These are phyloP conservation scores for Dioscorea dumetorum DNA, from an alignment of 106 monocot species.

Conservation along the genomic window DNA sequence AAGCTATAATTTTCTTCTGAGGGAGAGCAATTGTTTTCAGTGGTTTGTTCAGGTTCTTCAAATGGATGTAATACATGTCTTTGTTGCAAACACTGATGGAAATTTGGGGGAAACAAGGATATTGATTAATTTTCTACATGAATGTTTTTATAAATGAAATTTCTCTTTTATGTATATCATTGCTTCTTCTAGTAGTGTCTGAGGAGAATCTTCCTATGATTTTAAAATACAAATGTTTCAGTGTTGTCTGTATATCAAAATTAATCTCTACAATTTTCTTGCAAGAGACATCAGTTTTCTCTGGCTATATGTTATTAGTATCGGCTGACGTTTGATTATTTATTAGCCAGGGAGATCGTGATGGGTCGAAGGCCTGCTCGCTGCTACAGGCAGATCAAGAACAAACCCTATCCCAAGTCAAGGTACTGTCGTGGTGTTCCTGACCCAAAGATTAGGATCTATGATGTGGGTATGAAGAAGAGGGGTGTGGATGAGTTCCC, in stretches of 20 bases:
- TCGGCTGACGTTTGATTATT: background rate
- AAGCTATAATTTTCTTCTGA: too few relatives aligned
- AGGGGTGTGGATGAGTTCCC: conserved; percentile 50
- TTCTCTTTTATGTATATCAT: too few relatives aligned
- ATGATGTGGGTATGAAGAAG: conserved; percentile 60
- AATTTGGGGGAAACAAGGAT: too few relatives aligned
- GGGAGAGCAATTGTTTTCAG: too few relatives aligned
- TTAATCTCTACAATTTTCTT: background rate
- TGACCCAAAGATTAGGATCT: conserved; percentile 50
- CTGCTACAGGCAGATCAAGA: conserved; percentile 28
- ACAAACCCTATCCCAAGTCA: conserved; percentile 44
- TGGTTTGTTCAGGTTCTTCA: too few relatives aligned
- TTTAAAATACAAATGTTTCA: conserved; percentile 11
- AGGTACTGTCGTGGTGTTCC: conserved; percentile 51
- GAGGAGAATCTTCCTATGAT: background rate
- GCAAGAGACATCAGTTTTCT: background rate
- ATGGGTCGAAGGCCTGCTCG: conserved; percentile 14
- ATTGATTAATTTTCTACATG: too few relatives aligned
- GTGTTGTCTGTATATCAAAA: conserved; percentile 17
- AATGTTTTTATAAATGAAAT: too few relatives aligned
- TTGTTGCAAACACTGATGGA: too few relatives aligned
- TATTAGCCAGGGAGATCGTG: background rate
- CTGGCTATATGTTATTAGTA: background rate
- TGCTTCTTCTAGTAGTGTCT: background rate
- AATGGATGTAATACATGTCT: too few relatives aligned